Conservation (phyloP, 2,329 filamentous ascomycete genomes). For the Elsinoe ampelina region DNA sequence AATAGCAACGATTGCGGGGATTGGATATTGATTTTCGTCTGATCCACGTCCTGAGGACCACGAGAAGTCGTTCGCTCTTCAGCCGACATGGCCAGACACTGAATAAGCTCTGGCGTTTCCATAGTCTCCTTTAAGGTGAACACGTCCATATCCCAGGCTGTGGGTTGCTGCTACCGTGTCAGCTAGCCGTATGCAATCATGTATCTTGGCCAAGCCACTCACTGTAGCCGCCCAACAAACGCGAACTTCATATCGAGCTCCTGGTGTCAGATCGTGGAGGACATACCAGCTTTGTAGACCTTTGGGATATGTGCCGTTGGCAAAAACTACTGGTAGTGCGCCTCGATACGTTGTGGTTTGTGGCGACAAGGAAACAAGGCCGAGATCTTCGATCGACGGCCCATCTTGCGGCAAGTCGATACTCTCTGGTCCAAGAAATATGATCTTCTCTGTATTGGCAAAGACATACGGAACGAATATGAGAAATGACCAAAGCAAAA, state of each 20-base stretch:
- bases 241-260: conserved; percentile 78
- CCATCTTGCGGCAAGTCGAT: conserved; percentile 47
- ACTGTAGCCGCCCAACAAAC: conserved; percentile 92
- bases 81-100: conserved; percentile 2
- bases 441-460: conserved; percentile 84
- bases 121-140: conserved; percentile 9
- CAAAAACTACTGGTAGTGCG: conserved; percentile 58
- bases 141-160: neutral
- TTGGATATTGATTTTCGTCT: neutral
- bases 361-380: conserved; percentile 57
- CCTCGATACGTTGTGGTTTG: conserved; percentile 49
- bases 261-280: conserved; percentile 58
- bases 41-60: neutral
- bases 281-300: conserved; percentile 70
- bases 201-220: conserved; percentile 32
- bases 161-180: conserved; percentile 4
- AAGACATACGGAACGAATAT: conserved; percentile 19
- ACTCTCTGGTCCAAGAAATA: conserved; percentile 65
- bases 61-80: neutral
- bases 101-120: conserved; percentile 8
- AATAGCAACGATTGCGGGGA: conserved; percentile 41
- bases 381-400: conserved; percentile 51
- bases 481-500: conserved; percentile 11
- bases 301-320: conserved; percentile 41
- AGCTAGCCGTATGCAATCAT: neutral